Conservation (phyloP, 2,329 filamentous ascomycete species). For the Cercospora zeae-maydis region DNA sequence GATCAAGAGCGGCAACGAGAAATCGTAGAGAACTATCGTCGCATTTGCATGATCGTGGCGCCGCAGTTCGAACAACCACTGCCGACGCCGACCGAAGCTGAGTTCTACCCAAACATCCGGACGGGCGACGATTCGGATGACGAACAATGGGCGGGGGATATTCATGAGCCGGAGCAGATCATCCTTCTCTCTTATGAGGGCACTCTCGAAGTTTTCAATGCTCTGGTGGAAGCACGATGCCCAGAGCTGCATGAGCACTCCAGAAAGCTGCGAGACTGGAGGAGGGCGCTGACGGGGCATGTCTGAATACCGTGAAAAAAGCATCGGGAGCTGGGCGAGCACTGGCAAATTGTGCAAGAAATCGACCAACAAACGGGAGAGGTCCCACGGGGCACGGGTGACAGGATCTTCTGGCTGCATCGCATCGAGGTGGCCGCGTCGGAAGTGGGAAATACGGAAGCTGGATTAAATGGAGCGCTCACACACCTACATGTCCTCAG, state of each 20-base stretch:
- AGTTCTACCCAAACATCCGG: background rate
- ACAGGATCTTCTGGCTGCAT: too few relatives aligned
- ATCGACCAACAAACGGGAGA: too few relatives aligned
- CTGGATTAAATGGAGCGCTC: too few relatives aligned
- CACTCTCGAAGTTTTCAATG: background rate
- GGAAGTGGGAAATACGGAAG: too few relatives aligned
- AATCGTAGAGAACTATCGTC: background rate
- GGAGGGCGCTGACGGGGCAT: background rate
- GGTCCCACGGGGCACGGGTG: too few relatives aligned
- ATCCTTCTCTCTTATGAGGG: background rate
- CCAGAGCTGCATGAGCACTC: background rate
- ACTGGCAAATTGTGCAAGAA: background rate
- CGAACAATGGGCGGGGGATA: background rate
- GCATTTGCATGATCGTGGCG: background rate
- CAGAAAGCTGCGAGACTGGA: background rate
- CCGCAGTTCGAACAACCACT: background rate
- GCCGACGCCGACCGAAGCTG: background rate
- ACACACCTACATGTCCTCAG: too few relatives aligned
- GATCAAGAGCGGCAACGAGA: background rate
- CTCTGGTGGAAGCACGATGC: background rate
- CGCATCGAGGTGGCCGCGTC: too few relatives aligned
- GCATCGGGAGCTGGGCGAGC: fast-evolving
- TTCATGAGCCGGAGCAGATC: background rate
- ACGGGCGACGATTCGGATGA: background rate
- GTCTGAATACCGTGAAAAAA: background rate